A percentile compares a stretch with the other conserved stretches of the same genome.
These are phyloP conservation scores for Stylonectria norvegica DNA, from an alignment of 2,329 filamentous ascomycete genomes.

Conservation along the genomic window DNA sequence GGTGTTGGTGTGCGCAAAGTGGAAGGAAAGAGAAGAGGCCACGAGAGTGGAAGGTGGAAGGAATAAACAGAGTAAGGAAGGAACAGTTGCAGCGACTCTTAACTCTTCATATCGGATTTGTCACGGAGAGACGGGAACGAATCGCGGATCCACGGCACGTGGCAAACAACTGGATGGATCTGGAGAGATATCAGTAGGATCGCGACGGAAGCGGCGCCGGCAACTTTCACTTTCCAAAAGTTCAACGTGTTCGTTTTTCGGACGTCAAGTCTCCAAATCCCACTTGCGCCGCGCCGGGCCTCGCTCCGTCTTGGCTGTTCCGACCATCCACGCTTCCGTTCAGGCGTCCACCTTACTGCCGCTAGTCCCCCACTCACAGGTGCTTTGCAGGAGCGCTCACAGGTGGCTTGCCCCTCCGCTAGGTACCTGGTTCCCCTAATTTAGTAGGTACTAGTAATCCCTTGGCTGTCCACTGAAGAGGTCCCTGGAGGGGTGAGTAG, in stretches of 20 bases:
- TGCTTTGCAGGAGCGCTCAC: too few relatives aligned
- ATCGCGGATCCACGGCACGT: slow-evolving; percentile 3
- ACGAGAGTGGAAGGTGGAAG: not conserved
- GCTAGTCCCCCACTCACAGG: too few relatives aligned
- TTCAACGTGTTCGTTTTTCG: slow-evolving; percentile 31
- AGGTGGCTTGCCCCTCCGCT: too few relatives aligned
- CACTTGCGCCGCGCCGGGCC: too few relatives aligned
- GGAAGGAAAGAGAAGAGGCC: not conserved
- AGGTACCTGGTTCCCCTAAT: too few relatives aligned
- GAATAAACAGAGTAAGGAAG: not conserved
- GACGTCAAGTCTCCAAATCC: not conserved
- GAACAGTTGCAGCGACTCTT: not conserved
- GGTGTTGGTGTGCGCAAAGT: not conserved
- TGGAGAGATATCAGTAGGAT: slow-evolving; percentile 5
- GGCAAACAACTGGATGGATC: slow-evolving; percentile 4
- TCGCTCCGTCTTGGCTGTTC: too few relatives aligned
- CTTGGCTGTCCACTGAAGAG: slow-evolving; percentile 7
- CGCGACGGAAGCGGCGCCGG: slow-evolving; percentile 5
- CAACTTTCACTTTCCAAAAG: slow-evolving; percentile 16
- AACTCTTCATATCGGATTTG: not conserved
- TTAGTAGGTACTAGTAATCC: not conserved
- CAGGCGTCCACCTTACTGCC: too few relatives aligned
- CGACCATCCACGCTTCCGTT: too few relatives aligned
- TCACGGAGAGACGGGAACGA: not conserved
- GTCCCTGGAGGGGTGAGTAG: slow-evolving; percentile 12